Evolutionary conservation across 2,329 filamentous ascomycete species (phyloP), one percentile per base, ranked within the genome.

Genomic region (Cercospora zeae-maydis): DNA sequence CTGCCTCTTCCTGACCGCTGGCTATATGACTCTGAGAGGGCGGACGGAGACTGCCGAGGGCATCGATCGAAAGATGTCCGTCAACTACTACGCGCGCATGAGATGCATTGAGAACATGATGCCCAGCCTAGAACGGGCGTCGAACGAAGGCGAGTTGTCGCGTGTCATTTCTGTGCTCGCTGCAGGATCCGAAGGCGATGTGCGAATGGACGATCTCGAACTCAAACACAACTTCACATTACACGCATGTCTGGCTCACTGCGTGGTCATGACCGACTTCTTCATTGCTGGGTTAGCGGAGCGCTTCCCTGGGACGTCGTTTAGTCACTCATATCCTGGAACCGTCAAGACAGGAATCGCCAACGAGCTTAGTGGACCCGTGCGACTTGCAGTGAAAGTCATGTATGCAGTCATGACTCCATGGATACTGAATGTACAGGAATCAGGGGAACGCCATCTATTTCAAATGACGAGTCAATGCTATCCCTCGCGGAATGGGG

Each of bases 41-140:
- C 70, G 78, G 5, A 69, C 71, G 10, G 85, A 86, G 63, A 86
- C 84, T 0, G 57, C 75, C 0, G 86, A 89, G 73, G 84, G 83
- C 2, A 76, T 89, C 1, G 79, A 84, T 57, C 76, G 79, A 30
- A 78, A 81, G 33, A 78, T 80, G 24, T 78, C 81, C 7, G 77
- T 88, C 14, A 77, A 78, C 19, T 84, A 82, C 74, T 87, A 88
- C 74, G 78, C 82, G 4, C 85, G 86, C 19, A 79, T 83, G 65
- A 83, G 84, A 39, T 83, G 87, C 69, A 78, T 83, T 11, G 62
- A 78, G 49, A 85, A 86, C 59, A 79, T 89, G 0, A 80, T 87
- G 8, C 85, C 86, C 2, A 42, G 82, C 0, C 77, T 89, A 1
- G 75, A 76, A 10, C 71, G 69, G n/a, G 79, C 84, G 0, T 68